Evolutionary conservation across 2,329 filamentous ascomycete species (phyloP).

Genomic region (Colletotrichum cordylinicola): DNA sequence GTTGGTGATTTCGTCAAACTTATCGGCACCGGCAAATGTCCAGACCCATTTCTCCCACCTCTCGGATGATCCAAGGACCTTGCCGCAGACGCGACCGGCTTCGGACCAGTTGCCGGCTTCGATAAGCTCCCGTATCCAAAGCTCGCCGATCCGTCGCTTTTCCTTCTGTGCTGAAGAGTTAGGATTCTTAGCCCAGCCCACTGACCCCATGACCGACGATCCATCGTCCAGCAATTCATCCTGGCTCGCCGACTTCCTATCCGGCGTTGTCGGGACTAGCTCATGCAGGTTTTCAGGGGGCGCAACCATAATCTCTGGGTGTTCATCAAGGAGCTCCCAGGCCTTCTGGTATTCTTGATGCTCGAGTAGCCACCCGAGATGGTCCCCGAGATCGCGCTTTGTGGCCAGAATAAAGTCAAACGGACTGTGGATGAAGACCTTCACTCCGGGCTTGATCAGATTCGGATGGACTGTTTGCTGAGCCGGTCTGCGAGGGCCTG

Average conservation of each 20-base stretch:
- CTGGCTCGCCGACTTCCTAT: constrained; percentile 41
- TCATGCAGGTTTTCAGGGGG: constrained; percentile 46
- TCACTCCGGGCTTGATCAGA: constrained; percentile 60
- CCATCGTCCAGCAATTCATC: constrained; percentile 80
- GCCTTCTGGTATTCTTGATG: constrained; percentile 82
- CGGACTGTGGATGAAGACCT: constrained; percentile 95
- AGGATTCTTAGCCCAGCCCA: constrained; percentile 29
- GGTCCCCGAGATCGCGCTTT: constrained; percentile 84
- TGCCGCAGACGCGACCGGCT: constrained; percentile 82
- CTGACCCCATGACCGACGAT: constrained; percentile 67
- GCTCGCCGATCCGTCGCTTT: constrained; percentile 87
- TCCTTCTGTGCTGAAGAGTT: constrained; percentile 71
- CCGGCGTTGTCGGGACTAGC: constrained; percentile 43
- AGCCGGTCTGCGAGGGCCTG: constrained; percentile 32
- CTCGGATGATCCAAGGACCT: constrained; percentile 78
- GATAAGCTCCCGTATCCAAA: constrained; percentile 90
- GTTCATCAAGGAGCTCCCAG: constrained; percentile 87
- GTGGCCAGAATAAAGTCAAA: constrained; percentile 96
- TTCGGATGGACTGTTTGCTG: constrained; percentile 50
- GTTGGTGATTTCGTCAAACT: constrained; percentile 87
- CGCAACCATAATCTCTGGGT: constrained; percentile 73
- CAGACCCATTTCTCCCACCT: constrained; percentile 97
- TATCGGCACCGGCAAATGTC: constrained; percentile 85
- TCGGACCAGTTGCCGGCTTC: constrained; percentile 74
- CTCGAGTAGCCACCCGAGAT: constrained; percentile 84